Conservation (phyloP, 1,139 yeast genomes). For the Petasospora rhodanensis region DNA sequence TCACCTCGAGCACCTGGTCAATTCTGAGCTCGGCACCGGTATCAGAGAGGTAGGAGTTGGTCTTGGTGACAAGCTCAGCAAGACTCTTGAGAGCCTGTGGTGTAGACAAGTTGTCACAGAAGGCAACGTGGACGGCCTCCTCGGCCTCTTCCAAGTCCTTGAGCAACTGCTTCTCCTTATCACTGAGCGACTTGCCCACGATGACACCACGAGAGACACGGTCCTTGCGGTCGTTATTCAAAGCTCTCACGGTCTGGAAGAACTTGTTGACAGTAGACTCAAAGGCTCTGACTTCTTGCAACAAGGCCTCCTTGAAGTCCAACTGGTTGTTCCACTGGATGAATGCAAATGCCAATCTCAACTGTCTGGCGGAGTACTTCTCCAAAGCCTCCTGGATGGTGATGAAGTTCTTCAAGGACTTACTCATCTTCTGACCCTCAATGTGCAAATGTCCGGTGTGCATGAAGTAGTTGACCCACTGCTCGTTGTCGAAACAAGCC, state of each 20-base stretch:
- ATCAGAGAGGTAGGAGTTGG: conserved; percentile 66
- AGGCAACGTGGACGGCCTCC: conserved; percentile 65
- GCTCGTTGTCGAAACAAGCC: conserved; percentile 82
- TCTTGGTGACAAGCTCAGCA: conserved; percentile 61
- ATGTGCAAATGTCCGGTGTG: conserved; percentile 97
- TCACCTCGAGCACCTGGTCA: conserved; percentile 61
- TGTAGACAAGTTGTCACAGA: conserved; percentile 83
- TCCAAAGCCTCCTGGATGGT: conserved; percentile 87
- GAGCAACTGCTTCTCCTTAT: conserved; percentile 51
- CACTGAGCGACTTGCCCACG: conserved; percentile 51
- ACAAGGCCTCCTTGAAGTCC: conserved; percentile 81
- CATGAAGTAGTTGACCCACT: conserved; percentile 95
- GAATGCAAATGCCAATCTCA: conserved; percentile 84
- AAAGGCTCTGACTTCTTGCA: conserved; percentile 69
- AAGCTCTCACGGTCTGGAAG: conserved; percentile 79
- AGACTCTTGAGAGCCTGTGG: conserved; percentile 66
- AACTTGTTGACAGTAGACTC: conserved; percentile 77
- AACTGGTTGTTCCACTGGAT: conserved; percentile 91
- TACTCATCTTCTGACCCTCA: conserved; percentile 98
- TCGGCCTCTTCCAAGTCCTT: conserved; percentile 50
- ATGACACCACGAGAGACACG: conserved; percentile 37
- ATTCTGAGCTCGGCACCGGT: conserved; percentile 50
- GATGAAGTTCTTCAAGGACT: conserved; percentile 88
- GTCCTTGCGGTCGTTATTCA: conserved; percentile 54
- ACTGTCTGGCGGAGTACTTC: conserved; percentile 68